Percentiles rank a stretch among this genome's conserved stretches.
Conservation (phyloP, 2,329 filamentous ascomycete genomes). For the Acrodontium crateriforme region DNA sequence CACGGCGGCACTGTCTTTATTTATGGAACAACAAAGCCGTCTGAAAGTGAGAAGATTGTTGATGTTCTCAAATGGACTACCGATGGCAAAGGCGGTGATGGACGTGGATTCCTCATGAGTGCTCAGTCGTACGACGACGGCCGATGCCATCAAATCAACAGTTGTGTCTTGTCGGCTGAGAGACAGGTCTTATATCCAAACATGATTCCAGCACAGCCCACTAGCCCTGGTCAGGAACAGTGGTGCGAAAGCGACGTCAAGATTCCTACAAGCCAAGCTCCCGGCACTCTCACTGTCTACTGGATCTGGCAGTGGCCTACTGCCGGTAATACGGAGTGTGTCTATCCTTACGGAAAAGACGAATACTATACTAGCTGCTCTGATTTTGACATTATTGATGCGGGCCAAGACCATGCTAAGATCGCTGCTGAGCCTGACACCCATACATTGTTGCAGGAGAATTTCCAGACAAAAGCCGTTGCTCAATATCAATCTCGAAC, state of each 20-base stretch:
- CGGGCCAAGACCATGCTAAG: neutral
- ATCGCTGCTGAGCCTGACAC: slow-evolving; percentile 21
- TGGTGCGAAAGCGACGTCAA: slow-evolving; percentile 72
- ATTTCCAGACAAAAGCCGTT: slow-evolving; percentile 28
- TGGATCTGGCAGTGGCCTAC: slow-evolving; percentile 96
- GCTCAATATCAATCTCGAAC: slow-evolving; percentile 26
- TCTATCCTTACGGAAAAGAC: slow-evolving; percentile 33
- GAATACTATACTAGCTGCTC: slow-evolving; percentile 48
- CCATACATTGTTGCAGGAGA: slow-evolving; percentile 26
- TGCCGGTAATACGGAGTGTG: slow-evolving; percentile 27
- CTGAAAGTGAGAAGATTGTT: slow-evolving; percentile 42
- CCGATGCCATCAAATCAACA: slow-evolving; percentile 71
- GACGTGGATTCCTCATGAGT: slow-evolving; percentile 60
- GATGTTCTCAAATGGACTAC: slow-evolving; percentile 68
- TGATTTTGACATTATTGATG: slow-evolving; percentile 34
- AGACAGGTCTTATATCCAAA: slow-evolving; percentile 47
- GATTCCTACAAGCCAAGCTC: slow-evolving; percentile 52
- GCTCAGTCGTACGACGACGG: slow-evolving; percentile 79
- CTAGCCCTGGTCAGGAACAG: slow-evolving; percentile 37
- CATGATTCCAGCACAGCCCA: slow-evolving; percentile 35
- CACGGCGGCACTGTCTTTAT: slow-evolving; percentile 34
- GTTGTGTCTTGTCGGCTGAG: slow-evolving; percentile 39
- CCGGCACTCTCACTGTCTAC: slow-evolving; percentile 64
- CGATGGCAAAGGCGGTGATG: slow-evolving; percentile 68
- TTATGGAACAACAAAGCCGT: slow-evolving; percentile 35